Evolutionary conservation across 2,329 filamentous ascomycete species (phyloP), one percentile per base, ranked within the genome.

Genomic region (Gaeumannomyces tritici): DNA sequence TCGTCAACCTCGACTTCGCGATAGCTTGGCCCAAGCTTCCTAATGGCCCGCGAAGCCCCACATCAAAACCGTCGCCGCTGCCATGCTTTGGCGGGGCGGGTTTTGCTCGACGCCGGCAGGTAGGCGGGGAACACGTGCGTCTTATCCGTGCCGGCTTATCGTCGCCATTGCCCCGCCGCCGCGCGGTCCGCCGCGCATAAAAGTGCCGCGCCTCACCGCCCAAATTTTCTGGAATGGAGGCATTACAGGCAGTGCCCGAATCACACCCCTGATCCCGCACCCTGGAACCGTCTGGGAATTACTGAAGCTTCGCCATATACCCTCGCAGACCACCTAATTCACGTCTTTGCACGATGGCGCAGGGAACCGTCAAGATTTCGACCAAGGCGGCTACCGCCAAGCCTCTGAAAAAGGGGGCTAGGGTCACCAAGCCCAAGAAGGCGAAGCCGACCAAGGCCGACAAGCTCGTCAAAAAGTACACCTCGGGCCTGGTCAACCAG

Each of bases 391-490:
- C 72, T 33, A 72, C 74, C 60, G 73, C 69, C 9, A 69, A 70
- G 63, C 68, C 68, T 7, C 21, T 54, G 33, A 77, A 69, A 62
- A 73, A 78, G 63, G 74, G 73, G 15, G 75, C 79, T 64, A 78
- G 79, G 63, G 75, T 81, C 35, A 72, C 71, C 71, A 85, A 85
- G 72, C 75, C 80, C 54, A 77, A 81, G 67, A 78, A 75, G 66
- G 67, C 66, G 58, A 80, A 67, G 71, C 67, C 72, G 42, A 71
- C 71, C 29, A 72, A 70, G 24, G 75, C 80, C 67, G 81, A 83
- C 74, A 83, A 81, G 75, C 68, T 79, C 66, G 78, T 79, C 73
- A 79, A 78, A 68, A 83, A 84, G 72, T 81, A 81, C 70, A 78
- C 81, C 15, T 77, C 80, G 4, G 83, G 82, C 58, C 75, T 86